A percentile compares a stretch with the other conserved stretches of the same genome.
Conservation (phyloP, 805 yeast species). For the Starmera amethionina region DNA sequence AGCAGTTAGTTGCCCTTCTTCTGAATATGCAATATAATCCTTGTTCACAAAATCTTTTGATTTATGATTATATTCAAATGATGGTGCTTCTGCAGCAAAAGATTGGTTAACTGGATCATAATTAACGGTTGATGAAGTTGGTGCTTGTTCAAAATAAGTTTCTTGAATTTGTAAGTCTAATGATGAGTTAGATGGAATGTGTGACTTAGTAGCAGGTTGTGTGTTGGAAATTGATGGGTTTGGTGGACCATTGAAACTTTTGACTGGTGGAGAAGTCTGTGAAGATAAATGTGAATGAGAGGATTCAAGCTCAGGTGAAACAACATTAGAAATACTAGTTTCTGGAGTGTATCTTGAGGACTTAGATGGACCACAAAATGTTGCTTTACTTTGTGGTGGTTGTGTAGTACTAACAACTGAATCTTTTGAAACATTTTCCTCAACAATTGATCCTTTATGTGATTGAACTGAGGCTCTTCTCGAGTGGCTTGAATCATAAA, state of each 20-base stretch:
- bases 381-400: background rate
- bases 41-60: no score
- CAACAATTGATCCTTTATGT: conserved; percentile 5
- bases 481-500: background rate
- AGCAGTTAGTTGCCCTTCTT: no score
- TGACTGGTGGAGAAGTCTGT: no score
- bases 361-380: background rate
- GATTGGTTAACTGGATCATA: background rate
- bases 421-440: background rate
- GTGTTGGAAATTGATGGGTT: no score
- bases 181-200: background rate
- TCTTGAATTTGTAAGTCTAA: background rate
- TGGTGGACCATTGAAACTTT: no score
- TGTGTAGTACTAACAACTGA: no score
- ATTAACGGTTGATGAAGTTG: background rate
- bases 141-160: background rate
- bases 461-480: conserved; percentile 16
- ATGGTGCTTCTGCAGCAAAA: background rate
- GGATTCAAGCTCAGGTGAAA: no score
- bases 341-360: background rate
- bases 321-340: no score
- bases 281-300: no score
- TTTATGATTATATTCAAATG: no score
- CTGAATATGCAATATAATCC: no score
- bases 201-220: background rate